A percentile compares a stretch with the other conserved stretches of the same genome.
Conservation (phyloP, 1,284 basidiomycete species). For the Ganoderma sinense region DNA sequence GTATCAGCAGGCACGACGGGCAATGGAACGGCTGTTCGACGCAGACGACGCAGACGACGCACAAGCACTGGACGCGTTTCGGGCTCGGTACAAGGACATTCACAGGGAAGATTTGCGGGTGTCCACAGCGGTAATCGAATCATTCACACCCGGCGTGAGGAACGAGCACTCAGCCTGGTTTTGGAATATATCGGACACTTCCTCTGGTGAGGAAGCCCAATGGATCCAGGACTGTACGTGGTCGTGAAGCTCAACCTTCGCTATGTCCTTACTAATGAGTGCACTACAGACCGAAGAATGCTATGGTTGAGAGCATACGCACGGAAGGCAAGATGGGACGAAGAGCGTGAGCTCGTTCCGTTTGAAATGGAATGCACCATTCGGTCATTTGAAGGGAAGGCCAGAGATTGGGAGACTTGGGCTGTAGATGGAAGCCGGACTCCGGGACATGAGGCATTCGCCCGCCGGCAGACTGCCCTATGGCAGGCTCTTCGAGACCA, state of each 20-base stretch:
- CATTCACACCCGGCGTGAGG: not conserved
- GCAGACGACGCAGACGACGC: not conserved
- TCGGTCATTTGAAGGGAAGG: not conserved
- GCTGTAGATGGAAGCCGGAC: not conserved
- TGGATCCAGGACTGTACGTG: not conserved
- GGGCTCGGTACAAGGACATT: not conserved
- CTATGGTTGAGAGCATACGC: slow-evolving; percentile 3
- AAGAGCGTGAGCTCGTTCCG: not conserved
- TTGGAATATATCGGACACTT: not conserved
- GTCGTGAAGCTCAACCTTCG: too few relatives aligned
- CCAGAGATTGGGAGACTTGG: not conserved
- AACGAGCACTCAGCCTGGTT: slow-evolving; percentile 5
- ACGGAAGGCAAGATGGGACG: not conserved
- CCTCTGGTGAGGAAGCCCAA: not conserved
- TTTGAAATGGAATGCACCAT: slow-evolving; percentile 12
- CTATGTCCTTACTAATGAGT: too few relatives aligned
- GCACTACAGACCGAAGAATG: not conserved
- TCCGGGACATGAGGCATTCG: not conserved
- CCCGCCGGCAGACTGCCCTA: not conserved
- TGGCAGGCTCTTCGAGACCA: not conserved
- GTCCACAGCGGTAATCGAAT: not conserved
- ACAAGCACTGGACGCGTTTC: not conserved
- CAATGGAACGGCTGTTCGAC: not conserved
- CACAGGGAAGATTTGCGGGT: not conserved
- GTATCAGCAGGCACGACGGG: not conserved